phyloP scores from a whole-genome alignment of 2,329 filamentous ascomycete genomes.

The Nigrospora oryzae region DNA sequence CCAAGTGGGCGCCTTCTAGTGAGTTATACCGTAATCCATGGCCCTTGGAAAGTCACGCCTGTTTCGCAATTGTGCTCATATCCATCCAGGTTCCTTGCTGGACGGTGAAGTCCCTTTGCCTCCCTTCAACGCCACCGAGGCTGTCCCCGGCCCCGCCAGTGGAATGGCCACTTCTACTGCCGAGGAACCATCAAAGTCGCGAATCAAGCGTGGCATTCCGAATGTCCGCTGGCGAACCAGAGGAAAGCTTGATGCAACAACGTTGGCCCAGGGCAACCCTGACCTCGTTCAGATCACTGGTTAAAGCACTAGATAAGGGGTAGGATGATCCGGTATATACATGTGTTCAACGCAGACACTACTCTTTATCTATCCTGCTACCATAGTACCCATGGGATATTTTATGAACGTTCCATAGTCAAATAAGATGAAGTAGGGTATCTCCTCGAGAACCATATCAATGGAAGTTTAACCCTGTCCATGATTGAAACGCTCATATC shows the following conservation, averaged over 20 bases:
- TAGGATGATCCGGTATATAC: too few species aligned
- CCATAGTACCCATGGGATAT: too few species aligned
- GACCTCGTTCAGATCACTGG: conserved; percentile 4
- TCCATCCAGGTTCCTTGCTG: conserved; percentile 7
- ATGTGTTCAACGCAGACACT: too few species aligned
- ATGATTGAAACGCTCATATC: too few species aligned
- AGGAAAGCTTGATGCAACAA: conserved; percentile 7
- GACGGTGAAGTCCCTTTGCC: conserved; percentile 10
- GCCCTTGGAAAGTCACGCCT: not conserved
- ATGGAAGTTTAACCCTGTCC: too few species aligned
- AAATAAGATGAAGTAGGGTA: too few species aligned
- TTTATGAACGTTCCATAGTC: too few species aligned
- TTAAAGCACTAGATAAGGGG: too few species aligned
- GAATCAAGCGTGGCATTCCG: not conserved
- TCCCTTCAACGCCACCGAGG: conserved; percentile 2
- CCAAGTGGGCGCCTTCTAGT: conserved; percentile 12
- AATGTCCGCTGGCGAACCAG: conserved; percentile 8
- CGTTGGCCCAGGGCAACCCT: conserved; percentile 7
- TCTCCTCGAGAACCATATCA: too few species aligned
- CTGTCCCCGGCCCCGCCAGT: conserved; percentile 2
- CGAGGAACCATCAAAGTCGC: not conserved
- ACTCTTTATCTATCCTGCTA: too few species aligned
- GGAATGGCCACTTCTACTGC: not conserved
- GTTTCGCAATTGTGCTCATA: conserved; percentile 1
- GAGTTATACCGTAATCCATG: conserved; percentile 5